Conservation (phyloP, 441 rosid genomes). For the Manihot esculenta region DNA sequence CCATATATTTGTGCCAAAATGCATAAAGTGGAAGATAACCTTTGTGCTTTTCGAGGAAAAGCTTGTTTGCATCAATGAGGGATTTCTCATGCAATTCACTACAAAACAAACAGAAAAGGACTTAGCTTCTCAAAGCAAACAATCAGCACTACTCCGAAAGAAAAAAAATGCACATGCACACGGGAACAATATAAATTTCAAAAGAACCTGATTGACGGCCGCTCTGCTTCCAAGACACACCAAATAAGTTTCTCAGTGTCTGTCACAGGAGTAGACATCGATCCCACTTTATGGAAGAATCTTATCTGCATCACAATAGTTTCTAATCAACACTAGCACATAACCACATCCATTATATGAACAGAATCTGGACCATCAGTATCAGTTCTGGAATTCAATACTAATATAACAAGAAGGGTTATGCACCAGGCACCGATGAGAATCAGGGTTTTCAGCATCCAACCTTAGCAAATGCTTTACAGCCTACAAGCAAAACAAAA, state of each 20-base stretch:
- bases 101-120: conserved; percentile 20
- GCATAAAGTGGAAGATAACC: conserved; percentile 43
- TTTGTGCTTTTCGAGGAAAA: conserved; percentile 71
- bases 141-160: not conserved
- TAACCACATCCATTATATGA: not conserved
- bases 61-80: conserved; percentile 70
- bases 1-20: not conserved
- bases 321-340: conserved; percentile 21
- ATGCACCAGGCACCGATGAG: conserved; percentile 93
- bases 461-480: conserved; percentile 81
- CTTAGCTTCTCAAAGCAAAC: not conserved
- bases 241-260: conserved; percentile 83
- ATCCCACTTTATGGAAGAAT: conserved; percentile 76
- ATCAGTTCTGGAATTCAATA: not conserved
- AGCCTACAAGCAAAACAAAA: conserved; percentile 50
- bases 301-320: conserved; percentile 56
- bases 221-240: conserved; percentile 93
- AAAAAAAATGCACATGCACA: too few species aligned
- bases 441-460: conserved; percentile 89
- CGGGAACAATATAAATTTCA: conserved; percentile 1
- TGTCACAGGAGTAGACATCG: conserved; percentile 62
- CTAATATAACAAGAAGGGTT: conserved; percentile 7
- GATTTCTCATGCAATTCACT: conserved; percentile 88
- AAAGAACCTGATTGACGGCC: conserved; percentile 73
- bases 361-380: not conserved